phyloP scores from a whole-genome alignment of 805 yeast species.

The Kluyveromyces dobzhanskii region DNA sequence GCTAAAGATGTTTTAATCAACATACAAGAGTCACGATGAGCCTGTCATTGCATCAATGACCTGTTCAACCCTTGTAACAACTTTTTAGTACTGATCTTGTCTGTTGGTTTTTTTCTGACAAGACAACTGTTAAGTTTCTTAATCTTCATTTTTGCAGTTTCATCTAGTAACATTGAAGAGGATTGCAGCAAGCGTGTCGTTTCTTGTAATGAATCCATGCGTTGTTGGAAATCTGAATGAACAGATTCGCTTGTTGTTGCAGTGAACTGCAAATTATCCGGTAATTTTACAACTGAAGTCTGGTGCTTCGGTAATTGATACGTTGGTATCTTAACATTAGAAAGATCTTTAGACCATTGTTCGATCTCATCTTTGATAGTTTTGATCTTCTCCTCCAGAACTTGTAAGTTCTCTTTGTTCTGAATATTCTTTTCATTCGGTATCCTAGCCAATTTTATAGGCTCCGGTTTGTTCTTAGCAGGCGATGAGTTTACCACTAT shows the following conservation, averaged over 20 bases:
- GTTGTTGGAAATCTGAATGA: not conserved
- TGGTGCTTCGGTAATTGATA: conserved; percentile 14
- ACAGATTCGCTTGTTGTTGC: conserved; percentile 8
- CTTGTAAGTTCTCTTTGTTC: conserved; percentile 20
- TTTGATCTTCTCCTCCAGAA: conserved; percentile 17
- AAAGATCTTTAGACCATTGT: conserved; percentile 21
- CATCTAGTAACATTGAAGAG: not conserved
- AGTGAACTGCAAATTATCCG: conserved; percentile 6
- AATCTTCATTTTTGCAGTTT: not conserved
- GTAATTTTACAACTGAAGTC: conserved; percentile 5
- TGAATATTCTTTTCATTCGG: conserved; percentile 27
- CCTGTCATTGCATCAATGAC: conserved; percentile 10
- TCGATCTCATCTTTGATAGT: conserved; percentile 18
- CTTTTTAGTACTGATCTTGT: conserved; percentile 1
- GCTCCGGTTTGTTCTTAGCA: not conserved
- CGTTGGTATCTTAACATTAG: conserved; percentile 1
- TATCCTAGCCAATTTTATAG: conserved; percentile 7
- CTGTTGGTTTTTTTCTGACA: not conserved
- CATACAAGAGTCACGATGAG: too few species aligned
- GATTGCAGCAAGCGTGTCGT: conserved; percentile 1
- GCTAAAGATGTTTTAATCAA: too few species aligned
- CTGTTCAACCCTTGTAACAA: conserved; percentile 20
- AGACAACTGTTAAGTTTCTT: conserved; percentile 2
- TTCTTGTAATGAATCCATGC: conserved; percentile 1
- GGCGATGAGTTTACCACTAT: not conserved